Base-by-base conservation (phyloP, 352 stramenopile genomes). In the Pythium rhizo-oryzae region DNA sequence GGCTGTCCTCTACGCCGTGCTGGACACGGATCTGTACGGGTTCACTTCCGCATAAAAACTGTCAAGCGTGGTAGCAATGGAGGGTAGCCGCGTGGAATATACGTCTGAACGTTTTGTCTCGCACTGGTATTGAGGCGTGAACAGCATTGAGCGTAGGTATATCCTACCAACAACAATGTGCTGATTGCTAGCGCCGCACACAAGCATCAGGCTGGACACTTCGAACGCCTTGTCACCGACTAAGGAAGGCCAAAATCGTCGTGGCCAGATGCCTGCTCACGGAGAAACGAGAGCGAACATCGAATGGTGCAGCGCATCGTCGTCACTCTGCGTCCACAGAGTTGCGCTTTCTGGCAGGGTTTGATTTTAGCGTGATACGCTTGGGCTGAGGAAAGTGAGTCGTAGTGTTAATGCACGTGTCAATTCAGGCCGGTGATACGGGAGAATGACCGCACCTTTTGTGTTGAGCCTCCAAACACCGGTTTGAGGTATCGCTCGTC, bases 401-500 rank as follows among this genome's bases (percentile, higher is more conserved):
- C 25, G 52, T n/a, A 19, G 18, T 47, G 18, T n/a, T 16, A 47
- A 47, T 47, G 4, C 8, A 37, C 15, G 35, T 24, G 18, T 47
- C 15, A 47, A 16, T 47, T 2, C 41, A 41, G 8, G 35, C 35
- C 35, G 35, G 12, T 33, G 25, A 15, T 1, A 18, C 16, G 47
- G 2, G 6, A 33, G 28, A 33, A 6, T 33, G 28, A 33, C 28
- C 28, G 8, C 13, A 74, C 65, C 71, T 80, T 72, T 24, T 70
- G 70, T 28, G 62, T 64, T 4, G 78, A 83, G 18, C 82, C 84
- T 1, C 84, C 82, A 66, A 92, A 90, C 11, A 89, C 44, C 3
- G 84, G 84, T 64, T 92, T 89, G 52, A 92, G 71, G 54, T 90
- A 92, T 47, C 71, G 77, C 37, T 90, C 80, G 33, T 92, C 84